Evolutionary conservation across 140 eudicot genomes (phyloP).

Genomic region (Bidens hawaiensis): DNA sequence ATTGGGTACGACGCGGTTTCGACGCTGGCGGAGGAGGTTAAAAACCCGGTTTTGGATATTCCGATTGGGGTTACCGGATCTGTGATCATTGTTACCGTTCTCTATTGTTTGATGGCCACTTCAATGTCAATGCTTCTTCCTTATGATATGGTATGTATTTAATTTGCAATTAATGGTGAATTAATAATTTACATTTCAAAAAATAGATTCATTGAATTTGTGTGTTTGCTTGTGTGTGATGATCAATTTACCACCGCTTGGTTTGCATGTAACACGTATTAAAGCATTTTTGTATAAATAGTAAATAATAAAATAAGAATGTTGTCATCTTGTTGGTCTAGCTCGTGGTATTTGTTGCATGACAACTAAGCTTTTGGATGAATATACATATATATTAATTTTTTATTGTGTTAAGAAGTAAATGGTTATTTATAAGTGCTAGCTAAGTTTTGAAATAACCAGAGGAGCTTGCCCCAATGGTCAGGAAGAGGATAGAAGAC

Average conservation of each 20-base stretch:
- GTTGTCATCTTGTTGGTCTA: conserved; percentile 14
- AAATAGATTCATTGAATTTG: conserved; percentile 8
- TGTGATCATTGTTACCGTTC: conserved; percentile 66
- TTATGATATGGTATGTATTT: conserved; percentile 67
- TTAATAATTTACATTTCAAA: not conserved
- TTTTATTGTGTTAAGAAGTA: no score
- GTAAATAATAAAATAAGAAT: not conserved
- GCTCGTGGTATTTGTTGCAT: conserved; percentile 4
- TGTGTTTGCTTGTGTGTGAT: conserved; percentile 15
- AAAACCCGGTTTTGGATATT: conserved; percentile 69
- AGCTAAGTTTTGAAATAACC: no score
- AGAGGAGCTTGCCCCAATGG: no score
- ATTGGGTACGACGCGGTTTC: conserved; percentile 98
- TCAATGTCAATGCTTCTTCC: conserved; percentile 95
- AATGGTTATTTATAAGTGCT: no score
- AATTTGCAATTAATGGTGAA: not conserved
- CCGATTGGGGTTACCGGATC: conserved; percentile 92
- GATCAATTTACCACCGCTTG: conserved; percentile 25
- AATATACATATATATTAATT: no score
- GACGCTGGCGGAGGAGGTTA: conserved; percentile 94
- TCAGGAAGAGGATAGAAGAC: no score
- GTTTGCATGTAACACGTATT: conserved; percentile 39
- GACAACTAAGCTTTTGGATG: conserved; percentile 19
- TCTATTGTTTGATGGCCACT: conserved; percentile 94
- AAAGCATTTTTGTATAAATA: conserved; percentile 10